Base-by-base conservation (phyloP, 805 yeast genomes). In the Candida berthetii region DNA sequence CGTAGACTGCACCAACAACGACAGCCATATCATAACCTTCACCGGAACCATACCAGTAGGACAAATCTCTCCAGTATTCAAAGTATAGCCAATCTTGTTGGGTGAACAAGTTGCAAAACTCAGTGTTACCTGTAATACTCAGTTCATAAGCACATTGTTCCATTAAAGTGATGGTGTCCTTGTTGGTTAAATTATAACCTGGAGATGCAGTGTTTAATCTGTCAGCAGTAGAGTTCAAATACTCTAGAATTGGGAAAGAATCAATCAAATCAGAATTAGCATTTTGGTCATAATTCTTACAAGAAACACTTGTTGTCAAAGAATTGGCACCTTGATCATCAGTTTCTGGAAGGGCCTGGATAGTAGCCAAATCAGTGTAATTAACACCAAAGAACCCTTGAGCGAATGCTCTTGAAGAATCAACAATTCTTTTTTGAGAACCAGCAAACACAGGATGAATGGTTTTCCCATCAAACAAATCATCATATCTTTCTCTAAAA, bases 71-170 rank as follows among this genome's bases (percentile, higher is more conserved):
- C 16, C 71, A 65, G 60, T 85, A 87, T 38, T 78, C 79, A 50
- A 71, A 74, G 29, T 72, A 74, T 39, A 82, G 62, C 67, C 78
- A 80, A 46, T 85, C 91, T 20, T 79, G 79, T 50, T 71, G 71
- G 34, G 87, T 82, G 63, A 86, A 79, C 25, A 82, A 67, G 31
- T 71, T 69, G 60, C 95, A 85, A 47, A 84, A 77, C 25, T 72
- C 70, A 14, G 93, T 82, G 42, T 62, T 57, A 8, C 93, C 95
- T 43, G 68, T 69, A 10, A 78, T 84, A 42, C 83, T 85, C 36
- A 84, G 62, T 61, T 86, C 95, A 56, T 71, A 86, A 3, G 86
- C 88, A 62, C 95, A 85, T 62, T 79, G 71, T 10, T 69, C 65
- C 52, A 82, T 79, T 47, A 85, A 52, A 22, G 59, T 61, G 34